A percentile compares a stretch with the other conserved stretches of the same genome.
Evolutionary conservation across 768 basidiomycete species (phyloP).

Genomic region (Flagelloscypha sp.): DNA sequence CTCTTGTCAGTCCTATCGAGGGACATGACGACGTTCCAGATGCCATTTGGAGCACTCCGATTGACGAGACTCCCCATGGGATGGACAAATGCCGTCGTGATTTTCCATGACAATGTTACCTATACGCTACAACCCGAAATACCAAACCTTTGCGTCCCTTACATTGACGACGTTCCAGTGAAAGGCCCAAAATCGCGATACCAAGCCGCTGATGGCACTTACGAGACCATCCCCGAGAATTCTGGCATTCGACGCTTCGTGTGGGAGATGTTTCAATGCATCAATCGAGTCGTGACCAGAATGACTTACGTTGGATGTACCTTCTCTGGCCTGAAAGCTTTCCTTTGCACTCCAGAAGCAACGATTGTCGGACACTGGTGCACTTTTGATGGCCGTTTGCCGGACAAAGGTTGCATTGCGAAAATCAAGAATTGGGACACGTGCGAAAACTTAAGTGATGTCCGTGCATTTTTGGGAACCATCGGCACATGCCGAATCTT

Average conservation of each 20-base stretch:
- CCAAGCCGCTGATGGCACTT: constrained; percentile 15
- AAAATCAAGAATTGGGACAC: constrained; percentile 19
- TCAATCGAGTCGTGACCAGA: constrained; percentile 28
- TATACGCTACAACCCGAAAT: constrained; percentile 32
- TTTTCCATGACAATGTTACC: constrained; percentile 31
- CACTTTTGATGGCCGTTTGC: constrained; percentile 21
- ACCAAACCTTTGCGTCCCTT: constrained; percentile 24
- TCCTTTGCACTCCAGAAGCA: constrained; percentile 18
- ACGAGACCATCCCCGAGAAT: constrained; percentile 29
- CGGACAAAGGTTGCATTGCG: constrained; percentile 15
- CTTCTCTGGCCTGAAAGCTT: constrained; percentile 27
- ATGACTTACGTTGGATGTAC: constrained; percentile 29
- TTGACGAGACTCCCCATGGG: constrained; percentile 19
- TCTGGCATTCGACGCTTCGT: constrained; percentile 26
- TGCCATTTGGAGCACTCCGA: constrained; percentile 10
- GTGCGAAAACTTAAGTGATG: constrained; percentile 14
- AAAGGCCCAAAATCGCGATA: constrained; percentile 26
- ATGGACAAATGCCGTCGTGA: constrained; percentile 22
- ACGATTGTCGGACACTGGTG: constrained; percentile 30
- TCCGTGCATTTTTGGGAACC: constrained; percentile 23
- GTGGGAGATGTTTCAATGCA: constrained; percentile 27
- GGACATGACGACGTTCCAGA: constrained; percentile 32
- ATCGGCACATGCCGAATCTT: constrained; percentile 20
- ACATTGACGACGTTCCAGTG: constrained; percentile 30
- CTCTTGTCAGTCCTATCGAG: constrained; percentile 18